These are phyloP conservation scores for Candida arabinofermentans DNA, from an alignment of 805 yeast genomes.

Conservation along the genomic window DNA sequence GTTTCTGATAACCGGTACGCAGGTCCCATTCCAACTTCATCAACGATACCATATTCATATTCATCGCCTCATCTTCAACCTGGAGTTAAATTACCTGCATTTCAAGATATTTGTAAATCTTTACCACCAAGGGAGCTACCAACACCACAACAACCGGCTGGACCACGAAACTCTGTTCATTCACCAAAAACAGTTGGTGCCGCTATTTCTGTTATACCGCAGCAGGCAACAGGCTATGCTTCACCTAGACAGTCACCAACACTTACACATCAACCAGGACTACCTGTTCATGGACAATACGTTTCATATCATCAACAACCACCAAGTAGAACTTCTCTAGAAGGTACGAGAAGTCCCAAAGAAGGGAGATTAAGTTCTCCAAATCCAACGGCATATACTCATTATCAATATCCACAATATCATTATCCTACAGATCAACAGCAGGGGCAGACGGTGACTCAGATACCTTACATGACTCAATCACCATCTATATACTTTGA, in stretches of 20 bases:
- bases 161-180: neutral
- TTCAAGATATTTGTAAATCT: slow-evolving; percentile 78
- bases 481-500: neutral
- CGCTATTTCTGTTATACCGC: neutral
- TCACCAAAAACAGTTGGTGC: slow-evolving; percentile 1
- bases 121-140: slow-evolving; percentile 21
- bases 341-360: slow-evolving; percentile 1
- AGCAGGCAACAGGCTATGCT: neutral
- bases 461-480: neutral
- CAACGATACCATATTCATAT: neutral
- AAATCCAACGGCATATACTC: slow-evolving; percentile 4
- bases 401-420: slow-evolving; percentile 3
- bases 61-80: slow-evolving; percentile 29
- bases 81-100: slow-evolving; percentile 57
- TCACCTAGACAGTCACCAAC: neutral
- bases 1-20: slow-evolving; percentile 80
- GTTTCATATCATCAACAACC: neutral
- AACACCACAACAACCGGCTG: slow-evolving; percentile 42
- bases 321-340: neutral
- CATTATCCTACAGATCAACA: slow-evolving; percentile 3
- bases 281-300: neutral
- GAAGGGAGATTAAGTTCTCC: slow-evolving; percentile 5
- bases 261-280: neutral
- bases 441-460: slow-evolving; percentile 1
- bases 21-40: slow-evolving; percentile 22